Percentiles rank a stretch among this genome's conserved stretches.
phyloP scores from a whole-genome alignment of 441 rosid species.

The Macaranga tanarius region DNA sequence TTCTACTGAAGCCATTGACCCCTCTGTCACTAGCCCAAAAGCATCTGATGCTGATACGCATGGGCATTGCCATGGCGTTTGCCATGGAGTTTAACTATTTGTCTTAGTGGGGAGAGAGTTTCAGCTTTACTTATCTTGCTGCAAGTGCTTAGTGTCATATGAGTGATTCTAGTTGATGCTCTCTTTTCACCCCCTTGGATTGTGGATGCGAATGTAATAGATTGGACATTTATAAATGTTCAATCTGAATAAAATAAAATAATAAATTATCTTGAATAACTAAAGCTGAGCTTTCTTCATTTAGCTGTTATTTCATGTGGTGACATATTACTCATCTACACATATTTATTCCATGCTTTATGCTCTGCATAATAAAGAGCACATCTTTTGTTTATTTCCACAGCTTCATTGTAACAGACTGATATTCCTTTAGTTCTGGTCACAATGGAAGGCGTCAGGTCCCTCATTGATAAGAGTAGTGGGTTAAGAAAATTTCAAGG shows the following conservation, averaged over 20 bases:
- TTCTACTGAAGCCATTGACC: background rate
- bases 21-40: background rate
- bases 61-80: background rate
- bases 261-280: background rate
- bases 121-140: slow-evolving; percentile 3
- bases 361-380: too few species aligned
- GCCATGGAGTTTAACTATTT: background rate
- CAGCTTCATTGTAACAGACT: too few species aligned
- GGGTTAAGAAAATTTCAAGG: too few species aligned
- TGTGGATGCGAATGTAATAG: background rate
- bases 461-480: too few species aligned
- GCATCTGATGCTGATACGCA: background rate
- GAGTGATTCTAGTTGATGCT: slow-evolving; percentile 7
- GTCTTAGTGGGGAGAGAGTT: slow-evolving; percentile 1
- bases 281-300: too few species aligned
- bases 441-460: too few species aligned
- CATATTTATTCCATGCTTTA: too few species aligned
- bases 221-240: slow-evolving; percentile 8
- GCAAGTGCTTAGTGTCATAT: background rate
- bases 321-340: too few species aligned
- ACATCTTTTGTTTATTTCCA: too few species aligned
- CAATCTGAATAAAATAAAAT: background rate
- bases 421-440: too few species aligned
- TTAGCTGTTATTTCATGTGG: too few species aligned
- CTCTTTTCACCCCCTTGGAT: background rate